Base-by-base conservation (phyloP, 768 basidiomycete species). In the Trametes elegans region DNA sequence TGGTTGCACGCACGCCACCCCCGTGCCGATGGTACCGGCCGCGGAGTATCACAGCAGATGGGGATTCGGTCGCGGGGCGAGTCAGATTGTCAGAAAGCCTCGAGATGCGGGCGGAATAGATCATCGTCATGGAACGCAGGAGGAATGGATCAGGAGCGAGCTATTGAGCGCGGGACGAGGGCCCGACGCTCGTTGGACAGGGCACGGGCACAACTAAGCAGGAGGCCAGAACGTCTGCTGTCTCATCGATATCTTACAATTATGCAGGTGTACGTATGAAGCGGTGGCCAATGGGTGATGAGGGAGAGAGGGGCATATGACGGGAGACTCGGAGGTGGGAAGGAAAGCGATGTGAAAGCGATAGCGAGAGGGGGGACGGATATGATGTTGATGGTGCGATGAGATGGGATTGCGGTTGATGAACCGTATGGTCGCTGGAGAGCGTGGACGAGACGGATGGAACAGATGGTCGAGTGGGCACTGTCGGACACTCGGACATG, bases 331-430 rank as follows among this genome's bases (percentile, higher is more conserved):
- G 54, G 32, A 42, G 23, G 19, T 31, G 29, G 39, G 53, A 39
- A 41, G 26, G 39, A 29, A 35, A 38, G 49, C 49, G 43, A 57
- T 50, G 55, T 31, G 55, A 57, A 45, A 3, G 51, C 55, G 55
- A 50, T 57, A 50, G 24, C 34, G 29, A 36, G 11, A 40, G 27
- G 49, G 41, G 40, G 35, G 26, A 23, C 27, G 38, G n/a, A 42
- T 13, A 36, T 53, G 41, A 44, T 50, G 49, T 8, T 39, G 55
- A 57, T 57, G 43, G 7, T 36, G 48, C 40, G 55, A 56, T 56
- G 55, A 14, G 47, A 49, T 56, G 55, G 42, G 41, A 29, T 41
- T 18, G 38, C 31, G 40, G 50, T 13, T 44, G 42, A 53, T 52
- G 50, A 32, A 19, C 38, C 6, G 51, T 44, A 38, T 55, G 55